phyloP scores from a whole-genome alignment of 495 filamentous ascomycete species.

The Pseudotulostoma volvatum region DNA sequence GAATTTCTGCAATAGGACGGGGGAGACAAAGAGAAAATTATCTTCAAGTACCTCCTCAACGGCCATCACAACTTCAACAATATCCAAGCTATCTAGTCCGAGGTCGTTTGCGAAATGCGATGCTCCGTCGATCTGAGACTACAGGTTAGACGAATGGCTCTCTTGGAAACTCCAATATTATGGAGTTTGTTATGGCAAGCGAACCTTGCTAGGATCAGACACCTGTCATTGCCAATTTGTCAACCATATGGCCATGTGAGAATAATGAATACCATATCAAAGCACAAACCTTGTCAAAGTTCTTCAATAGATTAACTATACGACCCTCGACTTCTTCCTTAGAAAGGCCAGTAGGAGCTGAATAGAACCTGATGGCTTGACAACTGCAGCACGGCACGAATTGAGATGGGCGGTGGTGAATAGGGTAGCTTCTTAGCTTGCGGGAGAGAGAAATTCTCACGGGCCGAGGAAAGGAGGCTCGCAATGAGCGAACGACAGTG shows the following conservation, averaged over 20 bases:
- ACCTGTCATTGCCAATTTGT: conserved; percentile 32
- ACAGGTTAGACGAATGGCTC: no score
- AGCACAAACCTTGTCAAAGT: conserved; percentile 89
- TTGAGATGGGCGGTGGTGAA: conserved; percentile 30
- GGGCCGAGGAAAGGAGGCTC: conserved; percentile 41
- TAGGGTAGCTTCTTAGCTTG: conserved; percentile 39
- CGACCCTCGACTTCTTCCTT: conserved; percentile 79
- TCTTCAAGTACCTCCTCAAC: conserved; percentile 93
- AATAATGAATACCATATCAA: conserved; percentile 2
- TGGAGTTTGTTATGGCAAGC: no score
- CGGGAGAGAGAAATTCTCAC: conserved; percentile 36
- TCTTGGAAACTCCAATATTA: no score
- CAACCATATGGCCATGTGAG: conserved; percentile 4
- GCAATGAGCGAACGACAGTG: conserved; percentile 50
- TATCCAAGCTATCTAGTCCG: conserved; percentile 90
- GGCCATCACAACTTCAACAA: conserved; percentile 98
- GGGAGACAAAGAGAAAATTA: no score
- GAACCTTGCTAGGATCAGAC: conserved; percentile 60
- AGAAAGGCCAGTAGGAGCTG: conserved; percentile 55
- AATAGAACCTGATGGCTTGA: conserved; percentile 65
- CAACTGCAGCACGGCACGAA: conserved; percentile 34
- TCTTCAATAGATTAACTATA: conserved; percentile 80
- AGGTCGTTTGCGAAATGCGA: conserved; percentile 95
- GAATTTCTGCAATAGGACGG: no score
- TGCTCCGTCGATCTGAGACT: conserved; percentile 53